These are phyloP conservation scores for Tylopilus rubrobrunneus DNA, from an alignment of 768 basidiomycete species.

Conservation along the genomic window DNA sequence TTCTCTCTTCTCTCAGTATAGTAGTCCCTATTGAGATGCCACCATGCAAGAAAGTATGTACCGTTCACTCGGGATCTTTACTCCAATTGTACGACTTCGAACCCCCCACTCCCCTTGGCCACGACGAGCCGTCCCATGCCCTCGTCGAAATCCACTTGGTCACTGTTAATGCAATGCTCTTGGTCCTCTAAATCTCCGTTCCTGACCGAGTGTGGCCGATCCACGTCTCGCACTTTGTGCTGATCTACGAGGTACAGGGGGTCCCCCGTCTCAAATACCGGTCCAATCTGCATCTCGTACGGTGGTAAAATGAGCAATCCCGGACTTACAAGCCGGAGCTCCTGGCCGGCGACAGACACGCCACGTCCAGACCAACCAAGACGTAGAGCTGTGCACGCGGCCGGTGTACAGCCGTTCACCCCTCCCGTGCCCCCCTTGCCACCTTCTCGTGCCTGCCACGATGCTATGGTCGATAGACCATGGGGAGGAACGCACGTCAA, in stretches of 20 bases:
- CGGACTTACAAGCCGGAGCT: constrained; percentile 22
- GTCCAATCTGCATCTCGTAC: constrained; percentile 28
- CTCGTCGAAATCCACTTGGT: constrained; percentile 29
- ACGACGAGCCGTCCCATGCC: constrained; percentile 31
- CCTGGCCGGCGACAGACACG: constrained; percentile 23
- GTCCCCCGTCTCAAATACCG: constrained; percentile 23
- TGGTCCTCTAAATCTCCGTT: not conserved
- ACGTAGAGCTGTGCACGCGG: constrained; percentile 17
- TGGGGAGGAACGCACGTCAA: constrained; percentile 15
- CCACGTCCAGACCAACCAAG: constrained; percentile 29
- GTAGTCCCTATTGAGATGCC: too few relatives aligned
- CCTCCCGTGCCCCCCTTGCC: not conserved
- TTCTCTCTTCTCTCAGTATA: too few relatives aligned
- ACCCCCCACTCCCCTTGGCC: constrained; percentile 21
- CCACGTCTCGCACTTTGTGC: not conserved
- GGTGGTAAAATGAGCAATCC: constrained; percentile 25
- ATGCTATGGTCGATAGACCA: not conserved
- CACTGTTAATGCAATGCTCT: not conserved
- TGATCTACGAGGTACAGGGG: constrained; percentile 16
- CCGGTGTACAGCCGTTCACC: not conserved
- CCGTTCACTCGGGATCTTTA: not conserved
- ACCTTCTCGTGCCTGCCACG: not conserved
- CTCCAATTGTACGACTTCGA: constrained; percentile 25
- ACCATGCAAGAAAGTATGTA: too few relatives aligned
- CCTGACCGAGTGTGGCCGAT: not conserved